Conservation (phyloP, 1,284 basidiomycete genomes). For the Microbotryum violaceum region DNA sequence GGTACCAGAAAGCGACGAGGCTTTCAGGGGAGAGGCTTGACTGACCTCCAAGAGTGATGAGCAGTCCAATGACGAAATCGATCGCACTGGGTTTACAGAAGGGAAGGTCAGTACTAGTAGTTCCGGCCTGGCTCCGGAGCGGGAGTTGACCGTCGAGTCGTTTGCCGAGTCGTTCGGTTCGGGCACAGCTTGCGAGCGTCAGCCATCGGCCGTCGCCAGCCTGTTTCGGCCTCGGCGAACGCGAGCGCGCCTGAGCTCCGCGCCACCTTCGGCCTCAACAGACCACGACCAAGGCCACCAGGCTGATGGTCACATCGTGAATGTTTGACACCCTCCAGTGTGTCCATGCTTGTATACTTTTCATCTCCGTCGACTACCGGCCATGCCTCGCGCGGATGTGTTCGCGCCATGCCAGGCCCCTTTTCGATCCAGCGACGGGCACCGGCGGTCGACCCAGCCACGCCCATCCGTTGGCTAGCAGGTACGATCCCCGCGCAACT, state of each 20-base stretch:
- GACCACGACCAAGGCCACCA: no score
- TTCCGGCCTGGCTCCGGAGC: background rate
- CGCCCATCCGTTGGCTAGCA: background rate
- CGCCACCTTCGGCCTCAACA: background rate
- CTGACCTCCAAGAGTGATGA: slow-evolving; percentile 56
- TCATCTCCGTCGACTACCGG: no score
- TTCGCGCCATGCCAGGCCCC: no score
- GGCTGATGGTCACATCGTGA: no score
- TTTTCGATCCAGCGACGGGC: background rate
- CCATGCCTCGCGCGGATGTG: no score
- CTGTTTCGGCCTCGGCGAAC: background rate
- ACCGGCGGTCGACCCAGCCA: background rate
- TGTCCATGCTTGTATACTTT: no score
- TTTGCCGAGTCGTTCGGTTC: background rate
- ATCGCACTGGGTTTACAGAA: slow-evolving; percentile 9
- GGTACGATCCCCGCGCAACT: background rate
- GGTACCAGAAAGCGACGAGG: background rate
- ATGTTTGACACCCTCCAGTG: no score
- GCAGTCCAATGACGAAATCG: slow-evolving; percentile 47
- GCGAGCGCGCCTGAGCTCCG: background rate
- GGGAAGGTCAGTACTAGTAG: background rate
- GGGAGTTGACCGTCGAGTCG: background rate
- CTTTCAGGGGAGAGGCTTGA: background rate
- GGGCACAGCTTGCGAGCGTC: background rate
- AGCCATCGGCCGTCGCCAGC: no score